phyloP scores from a whole-genome alignment of 345 rosid species.

The Lumnitzera littorea region DNA sequence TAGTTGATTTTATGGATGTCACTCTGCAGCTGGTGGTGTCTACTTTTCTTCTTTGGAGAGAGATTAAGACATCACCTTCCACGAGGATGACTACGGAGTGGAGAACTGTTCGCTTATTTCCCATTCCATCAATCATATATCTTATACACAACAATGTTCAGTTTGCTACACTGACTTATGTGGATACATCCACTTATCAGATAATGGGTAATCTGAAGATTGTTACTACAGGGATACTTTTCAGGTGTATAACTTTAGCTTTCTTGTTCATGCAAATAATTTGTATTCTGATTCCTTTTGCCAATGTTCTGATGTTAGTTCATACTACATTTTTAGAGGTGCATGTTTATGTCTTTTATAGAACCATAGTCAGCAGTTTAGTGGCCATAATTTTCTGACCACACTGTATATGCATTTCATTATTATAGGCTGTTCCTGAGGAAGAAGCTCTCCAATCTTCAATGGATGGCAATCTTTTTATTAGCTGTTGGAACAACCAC shows the following conservation, averaged over 20 bases:
- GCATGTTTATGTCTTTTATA: background rate
- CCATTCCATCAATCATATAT: constrained; percentile 82
- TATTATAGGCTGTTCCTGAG: constrained; percentile 48
- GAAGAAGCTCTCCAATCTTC: constrained; percentile 63
- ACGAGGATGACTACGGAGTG: constrained; percentile 78
- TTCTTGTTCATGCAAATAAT: background rate
- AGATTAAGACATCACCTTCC: constrained; percentile 35
- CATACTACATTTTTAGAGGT: background rate
- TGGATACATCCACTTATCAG: constrained; percentile 92
- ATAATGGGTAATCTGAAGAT: constrained; percentile 99
- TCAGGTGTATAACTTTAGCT: constrained; percentile 41
- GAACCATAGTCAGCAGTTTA: no score
- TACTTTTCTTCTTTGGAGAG: constrained; percentile 75
- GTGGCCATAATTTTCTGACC: no score
- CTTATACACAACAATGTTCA: constrained; percentile 91
- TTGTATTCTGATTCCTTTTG: no score
- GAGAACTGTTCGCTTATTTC: constrained; percentile 73
- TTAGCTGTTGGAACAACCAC: constrained; percentile 90
- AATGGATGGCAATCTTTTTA: constrained; percentile 83
- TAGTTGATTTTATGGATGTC: background rate
- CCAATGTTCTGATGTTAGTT: no score
- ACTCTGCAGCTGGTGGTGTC: constrained; percentile 65
- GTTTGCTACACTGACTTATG: constrained; percentile 83
- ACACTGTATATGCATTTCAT: background rate
- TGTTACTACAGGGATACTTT: constrained; percentile 80